Evolutionary conservation across 2,329 filamentous ascomycete species (phyloP).

Genomic region (Penicillium janthinellum): DNA sequence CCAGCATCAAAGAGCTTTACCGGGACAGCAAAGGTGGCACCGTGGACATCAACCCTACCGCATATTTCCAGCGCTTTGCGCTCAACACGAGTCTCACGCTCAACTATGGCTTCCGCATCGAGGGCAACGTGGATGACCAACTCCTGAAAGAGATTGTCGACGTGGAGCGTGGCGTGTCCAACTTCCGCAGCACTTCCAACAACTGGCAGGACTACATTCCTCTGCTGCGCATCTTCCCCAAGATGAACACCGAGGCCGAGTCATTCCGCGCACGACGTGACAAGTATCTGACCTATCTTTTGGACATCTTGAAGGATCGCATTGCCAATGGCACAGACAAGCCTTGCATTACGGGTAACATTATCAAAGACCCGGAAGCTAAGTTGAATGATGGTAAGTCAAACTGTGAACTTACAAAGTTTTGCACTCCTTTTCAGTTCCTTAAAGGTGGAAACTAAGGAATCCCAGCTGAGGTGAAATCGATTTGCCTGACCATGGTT

Average conservation of each 20-base stretch:
- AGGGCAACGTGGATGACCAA: conserved; percentile 67
- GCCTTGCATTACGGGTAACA: conserved; percentile 69
- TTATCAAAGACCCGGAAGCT: conserved; percentile 69
- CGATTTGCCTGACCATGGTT: conserved; percentile 80
- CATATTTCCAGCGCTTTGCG: conserved; percentile 74
- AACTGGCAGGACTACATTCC: conserved; percentile 89
- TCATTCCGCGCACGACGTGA: conserved; percentile 70
- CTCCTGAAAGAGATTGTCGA: conserved; percentile 72
- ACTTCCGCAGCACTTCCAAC: conserved; percentile 76
- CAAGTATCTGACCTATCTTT: conserved; percentile 62
- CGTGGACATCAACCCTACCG: conserved; percentile 67
- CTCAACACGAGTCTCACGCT: conserved; percentile 76
- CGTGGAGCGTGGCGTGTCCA: conserved; percentile 74
- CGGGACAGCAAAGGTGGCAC: conserved; percentile 64
- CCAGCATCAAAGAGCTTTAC: conserved; percentile 72
- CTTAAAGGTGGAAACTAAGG: conserved; percentile 13
- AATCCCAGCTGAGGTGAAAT: conserved; percentile 70
- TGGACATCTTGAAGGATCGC: conserved; percentile 61
- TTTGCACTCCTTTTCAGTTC: not conserved
- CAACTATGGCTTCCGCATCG: conserved; percentile 77
- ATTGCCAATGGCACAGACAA: conserved; percentile 66
- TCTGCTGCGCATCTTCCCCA: conserved; percentile 65
- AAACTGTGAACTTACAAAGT: not conserved
- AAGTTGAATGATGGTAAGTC: conserved; percentile 65
- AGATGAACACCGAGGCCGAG: conserved; percentile 62